phyloP scores from a whole-genome alignment of 2,329 filamentous ascomycete genomes.

The Stenocarpella maydis region DNA sequence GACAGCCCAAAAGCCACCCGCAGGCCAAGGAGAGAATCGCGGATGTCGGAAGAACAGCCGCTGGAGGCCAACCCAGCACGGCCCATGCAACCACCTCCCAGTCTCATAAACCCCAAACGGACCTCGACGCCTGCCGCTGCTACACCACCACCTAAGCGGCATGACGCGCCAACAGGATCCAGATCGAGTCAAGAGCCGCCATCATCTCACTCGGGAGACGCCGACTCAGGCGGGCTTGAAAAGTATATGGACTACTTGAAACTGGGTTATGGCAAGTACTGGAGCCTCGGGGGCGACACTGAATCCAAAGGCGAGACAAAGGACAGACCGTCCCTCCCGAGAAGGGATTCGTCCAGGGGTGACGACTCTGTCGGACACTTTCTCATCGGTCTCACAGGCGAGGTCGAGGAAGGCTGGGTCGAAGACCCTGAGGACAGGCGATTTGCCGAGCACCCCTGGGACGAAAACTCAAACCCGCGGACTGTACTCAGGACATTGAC shows the following conservation, averaged over 20 bases:
- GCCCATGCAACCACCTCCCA: slow-evolving; percentile 32
- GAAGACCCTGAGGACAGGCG: slow-evolving; percentile 44
- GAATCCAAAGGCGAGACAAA: slow-evolving; percentile 32
- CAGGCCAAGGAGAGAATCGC: slow-evolving; percentile 50
- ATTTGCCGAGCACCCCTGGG: slow-evolving; percentile 44
- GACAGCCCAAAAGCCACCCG: slow-evolving; percentile 78
- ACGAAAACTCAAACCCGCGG: slow-evolving; percentile 56
- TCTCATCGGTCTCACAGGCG: slow-evolving; percentile 73
- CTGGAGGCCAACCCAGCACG: slow-evolving; percentile 14
- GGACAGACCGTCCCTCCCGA: background rate
- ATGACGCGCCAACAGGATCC: background rate
- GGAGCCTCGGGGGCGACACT: slow-evolving; percentile 52
- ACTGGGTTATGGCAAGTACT: slow-evolving; percentile 73
- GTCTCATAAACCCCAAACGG: slow-evolving; percentile 31
- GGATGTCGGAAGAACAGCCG: slow-evolving; percentile 41
- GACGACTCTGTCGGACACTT: slow-evolving; percentile 56
- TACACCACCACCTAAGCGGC: background rate
- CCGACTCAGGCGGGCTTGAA: slow-evolving; percentile 54
- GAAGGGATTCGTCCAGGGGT: slow-evolving; percentile 23
- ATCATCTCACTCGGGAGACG: slow-evolving; percentile 1
- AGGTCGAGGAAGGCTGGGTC: slow-evolving; percentile 59
- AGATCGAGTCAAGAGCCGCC: background rate
- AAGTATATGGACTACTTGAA: slow-evolving; percentile 72
- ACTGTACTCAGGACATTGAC: slow-evolving; percentile 72
- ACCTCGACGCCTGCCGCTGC: background rate